Percentiles rank a stretch among this genome's conserved stretches.
Evolutionary conservation across 2,329 filamentous ascomycete species (phyloP).

Genomic region (Trichoderma asperellum): DNA sequence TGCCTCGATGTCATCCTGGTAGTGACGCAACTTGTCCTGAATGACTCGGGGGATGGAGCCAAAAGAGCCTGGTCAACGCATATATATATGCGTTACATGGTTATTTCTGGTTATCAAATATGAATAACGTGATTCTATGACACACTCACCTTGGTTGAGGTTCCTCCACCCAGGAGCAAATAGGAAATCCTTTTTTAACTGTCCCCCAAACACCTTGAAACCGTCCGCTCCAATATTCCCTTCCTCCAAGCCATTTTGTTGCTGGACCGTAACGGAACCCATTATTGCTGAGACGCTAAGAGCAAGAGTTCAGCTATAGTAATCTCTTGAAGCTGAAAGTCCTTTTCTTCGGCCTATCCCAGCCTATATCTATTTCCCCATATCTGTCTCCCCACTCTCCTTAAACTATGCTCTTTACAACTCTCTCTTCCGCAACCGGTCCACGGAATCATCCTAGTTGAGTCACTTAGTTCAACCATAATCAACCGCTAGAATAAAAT

Average conservation of each 20-base stretch:
- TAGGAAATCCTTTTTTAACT: slow-evolving; percentile 21
- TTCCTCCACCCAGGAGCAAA: slow-evolving; percentile 23
- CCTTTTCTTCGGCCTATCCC: neutral
- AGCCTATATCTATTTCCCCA: neutral
- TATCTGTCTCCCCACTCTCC: neutral
- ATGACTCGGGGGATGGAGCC: slow-evolving; percentile 72
- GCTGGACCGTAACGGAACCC: slow-evolving; percentile 8
- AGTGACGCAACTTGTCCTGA: slow-evolving; percentile 60
- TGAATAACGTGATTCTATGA: neutral
- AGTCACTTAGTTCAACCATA: neutral
- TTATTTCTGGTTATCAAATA: neutral
- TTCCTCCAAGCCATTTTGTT: neutral
- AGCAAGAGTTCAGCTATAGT: neutral
- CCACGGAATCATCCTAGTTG: neutral
- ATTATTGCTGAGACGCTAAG: neutral
- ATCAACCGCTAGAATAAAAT: neutral
- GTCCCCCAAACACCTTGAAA: slow-evolving; percentile 17
- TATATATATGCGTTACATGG: neutral
- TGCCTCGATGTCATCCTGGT: slow-evolving; percentile 68
- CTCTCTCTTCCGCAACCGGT: slow-evolving; percentile 15
- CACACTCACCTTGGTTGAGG: slow-evolving; percentile 20
- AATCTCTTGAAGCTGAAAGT: neutral
- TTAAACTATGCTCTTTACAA: neutral
- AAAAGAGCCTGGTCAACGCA: slow-evolving; percentile 66
- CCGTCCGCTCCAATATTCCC: neutral